Evolutionary conservation across 805 yeast genomes (phyloP).

Genomic region (Yarrowia deformans): DNA sequence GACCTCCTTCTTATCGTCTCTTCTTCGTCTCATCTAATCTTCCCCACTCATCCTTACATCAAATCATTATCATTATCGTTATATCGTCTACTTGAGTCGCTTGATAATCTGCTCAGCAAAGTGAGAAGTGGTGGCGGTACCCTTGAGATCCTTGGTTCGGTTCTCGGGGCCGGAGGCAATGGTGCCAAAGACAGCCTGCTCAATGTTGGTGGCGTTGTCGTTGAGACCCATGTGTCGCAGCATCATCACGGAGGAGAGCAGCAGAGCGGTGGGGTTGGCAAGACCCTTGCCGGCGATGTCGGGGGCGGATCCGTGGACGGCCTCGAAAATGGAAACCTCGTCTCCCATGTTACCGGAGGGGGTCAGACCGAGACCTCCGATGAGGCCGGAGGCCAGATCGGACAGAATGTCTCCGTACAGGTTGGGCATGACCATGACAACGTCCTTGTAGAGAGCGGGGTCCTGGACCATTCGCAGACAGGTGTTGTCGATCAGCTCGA

Average conservation of each 20-base stretch:
- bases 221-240: slow-evolving; percentile 96
- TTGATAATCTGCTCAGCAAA: slow-evolving; percentile 91
- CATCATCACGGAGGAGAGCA: slow-evolving; percentile 98
- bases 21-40: too few species aligned
- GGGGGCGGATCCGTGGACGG: slow-evolving; percentile 99
- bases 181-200: slow-evolving; percentile 82
- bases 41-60: background rate
- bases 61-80: slow-evolving; percentile 39
- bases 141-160: slow-evolving; percentile 97
- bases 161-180: slow-evolving; percentile 95
- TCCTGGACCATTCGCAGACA: slow-evolving; percentile 88
- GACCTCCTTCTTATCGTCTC: background rate
- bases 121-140: slow-evolving; percentile 84
- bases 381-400: slow-evolving; percentile 95
- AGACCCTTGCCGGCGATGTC: slow-evolving; percentile 98
- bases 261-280: slow-evolving; percentile 98
- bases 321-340: slow-evolving; percentile 97
- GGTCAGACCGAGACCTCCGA: slow-evolving; percentile 98
- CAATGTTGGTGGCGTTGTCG: slow-evolving; percentile 82
- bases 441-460: slow-evolving; percentile 84
- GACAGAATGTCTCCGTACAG: slow-evolving; percentile 99
- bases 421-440: slow-evolving; percentile 98
- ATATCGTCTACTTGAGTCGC: slow-evolving; percentile 55
- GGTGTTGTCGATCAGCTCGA: slow-evolving; percentile 94
- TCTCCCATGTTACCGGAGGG: slow-evolving; percentile 99